A percentile compares a stretch with the other conserved stretches of the same genome.
Conservation (phyloP, 148 eudicot species). For the Heliosperma pusillum region DNA sequence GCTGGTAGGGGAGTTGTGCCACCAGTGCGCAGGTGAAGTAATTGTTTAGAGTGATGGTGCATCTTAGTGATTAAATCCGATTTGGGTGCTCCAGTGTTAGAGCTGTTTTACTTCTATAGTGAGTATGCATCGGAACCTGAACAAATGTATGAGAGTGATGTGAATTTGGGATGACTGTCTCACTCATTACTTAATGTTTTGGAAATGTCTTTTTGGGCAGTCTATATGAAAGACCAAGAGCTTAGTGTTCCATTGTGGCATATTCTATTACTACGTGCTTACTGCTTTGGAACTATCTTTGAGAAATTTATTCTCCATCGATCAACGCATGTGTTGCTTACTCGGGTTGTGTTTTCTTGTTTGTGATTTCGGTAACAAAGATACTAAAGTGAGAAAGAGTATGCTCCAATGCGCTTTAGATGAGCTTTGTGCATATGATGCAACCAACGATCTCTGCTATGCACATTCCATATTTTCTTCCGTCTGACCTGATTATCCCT, state of each 20-base stretch:
- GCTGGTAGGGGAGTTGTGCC: constrained; percentile 74
- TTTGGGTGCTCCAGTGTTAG: constrained; percentile 10
- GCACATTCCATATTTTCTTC: no score
- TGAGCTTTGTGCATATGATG: background rate
- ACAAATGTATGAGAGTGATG: constrained; percentile 18
- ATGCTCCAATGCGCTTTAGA: no score
- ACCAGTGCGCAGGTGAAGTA: constrained; percentile 51
- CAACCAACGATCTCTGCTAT: background rate
- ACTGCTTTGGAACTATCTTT: background rate
- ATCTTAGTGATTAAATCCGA: constrained; percentile 3
- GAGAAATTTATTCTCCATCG: background rate
- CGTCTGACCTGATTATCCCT: no score
- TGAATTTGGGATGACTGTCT: constrained; percentile 10
- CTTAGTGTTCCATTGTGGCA: background rate
- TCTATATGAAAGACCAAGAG: background rate
- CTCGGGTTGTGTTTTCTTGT: background rate
- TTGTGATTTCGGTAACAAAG: background rate
- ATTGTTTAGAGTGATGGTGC: constrained; percentile 10
- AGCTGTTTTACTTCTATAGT: background rate
- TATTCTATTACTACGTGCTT: background rate
- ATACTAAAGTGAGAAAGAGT: background rate
- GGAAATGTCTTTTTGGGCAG: background rate
- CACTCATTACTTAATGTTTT: constrained; percentile 18
- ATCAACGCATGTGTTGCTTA: background rate
- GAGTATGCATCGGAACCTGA: constrained; percentile 16